Evolutionary conservation across 2,329 filamentous ascomycete genomes (phyloP).

Genomic region (Dissoconium aciculare): DNA sequence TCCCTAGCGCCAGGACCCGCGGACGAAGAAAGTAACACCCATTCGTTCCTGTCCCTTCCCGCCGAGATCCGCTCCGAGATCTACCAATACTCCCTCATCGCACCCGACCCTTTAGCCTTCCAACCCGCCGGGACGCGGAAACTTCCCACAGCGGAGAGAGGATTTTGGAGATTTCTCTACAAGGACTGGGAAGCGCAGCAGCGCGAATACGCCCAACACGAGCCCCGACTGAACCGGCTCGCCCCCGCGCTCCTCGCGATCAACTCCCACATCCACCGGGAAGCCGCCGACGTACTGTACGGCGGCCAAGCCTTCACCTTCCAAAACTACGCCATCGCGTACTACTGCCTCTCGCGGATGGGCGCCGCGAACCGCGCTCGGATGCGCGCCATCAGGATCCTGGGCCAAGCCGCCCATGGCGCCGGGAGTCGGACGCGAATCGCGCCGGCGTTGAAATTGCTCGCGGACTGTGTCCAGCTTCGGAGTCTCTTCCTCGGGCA

Average conservation of each 20-base stretch:
- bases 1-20: too few relatives aligned
- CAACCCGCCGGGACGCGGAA: too few relatives aligned
- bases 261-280: constrained; percentile 17
- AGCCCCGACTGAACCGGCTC: constrained; percentile 4
- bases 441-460: constrained; percentile 13
- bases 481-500: constrained; percentile 10
- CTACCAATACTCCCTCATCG: neutral
- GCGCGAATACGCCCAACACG: neutral
- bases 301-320: constrained; percentile 14
- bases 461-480: constrained; percentile 16
- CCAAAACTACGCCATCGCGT: constrained; percentile 13
- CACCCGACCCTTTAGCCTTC: neutral
- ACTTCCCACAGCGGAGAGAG: too few relatives aligned
- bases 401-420: constrained; percentile 10
- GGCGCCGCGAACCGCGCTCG: constrained; percentile 14
- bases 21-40: too few relatives aligned
- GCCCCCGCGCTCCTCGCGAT: constrained; percentile 17
- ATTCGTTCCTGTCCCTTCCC: constrained; percentile 1
- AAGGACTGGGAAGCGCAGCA: neutral
- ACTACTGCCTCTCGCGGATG: constrained; percentile 16
- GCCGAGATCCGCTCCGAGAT: constrained; percentile 2
- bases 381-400: constrained; percentile 13
- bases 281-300: constrained; percentile 18
- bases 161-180: neutral
- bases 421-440: constrained; percentile 12